Conservation (phyloP, 495 filamentous ascomycete species). For the Xylaria castorea region DNA sequence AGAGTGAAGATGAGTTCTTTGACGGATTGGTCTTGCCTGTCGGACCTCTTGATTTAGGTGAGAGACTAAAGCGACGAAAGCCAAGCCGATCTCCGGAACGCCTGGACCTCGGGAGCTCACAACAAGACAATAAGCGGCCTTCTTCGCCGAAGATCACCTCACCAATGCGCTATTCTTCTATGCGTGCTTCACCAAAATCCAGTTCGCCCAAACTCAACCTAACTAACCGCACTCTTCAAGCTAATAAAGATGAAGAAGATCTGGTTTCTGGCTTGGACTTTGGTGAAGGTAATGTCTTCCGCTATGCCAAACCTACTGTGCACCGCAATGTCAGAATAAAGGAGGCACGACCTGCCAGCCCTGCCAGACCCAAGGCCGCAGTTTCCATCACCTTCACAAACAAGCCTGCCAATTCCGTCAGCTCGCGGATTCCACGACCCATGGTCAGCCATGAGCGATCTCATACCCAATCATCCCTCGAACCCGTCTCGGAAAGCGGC, state of each 20-base stretch:
- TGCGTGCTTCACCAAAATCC: conserved; percentile 7
- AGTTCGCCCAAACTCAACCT: background rate
- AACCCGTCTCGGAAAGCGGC: conserved; percentile 92
- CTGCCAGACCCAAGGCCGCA: conserved; percentile 70
- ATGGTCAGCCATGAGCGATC: conserved; percentile 67
- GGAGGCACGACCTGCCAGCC: conserved; percentile 67
- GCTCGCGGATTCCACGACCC: conserved; percentile 64
- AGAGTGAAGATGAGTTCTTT: conserved; percentile 91
- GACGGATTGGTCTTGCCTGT: conserved; percentile 84
- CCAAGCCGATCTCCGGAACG: conserved; percentile 57
- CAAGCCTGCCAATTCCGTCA: conserved; percentile 54
- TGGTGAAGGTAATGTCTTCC: conserved; percentile 80
- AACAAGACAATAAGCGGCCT: conserved; percentile 36
- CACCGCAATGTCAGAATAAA: conserved; percentile 95
- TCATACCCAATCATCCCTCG: conserved; percentile 76
- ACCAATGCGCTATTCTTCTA: conserved; percentile 6
- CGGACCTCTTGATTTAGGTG: conserved; percentile 80
- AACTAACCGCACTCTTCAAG: conserved; percentile 29
- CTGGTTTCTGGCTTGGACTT: conserved; percentile 89
- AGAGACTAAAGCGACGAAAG: conserved; percentile 73
- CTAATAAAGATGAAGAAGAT: conserved; percentile 70
- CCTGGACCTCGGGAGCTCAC: conserved; percentile 30
- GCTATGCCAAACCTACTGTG: conserved; percentile 78
- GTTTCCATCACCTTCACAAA: conserved; percentile 91
- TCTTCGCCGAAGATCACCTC: conserved; percentile 29